Conservation (phyloP, 352 stramenopile genomes). For the Phytophthora sojae region DNA sequence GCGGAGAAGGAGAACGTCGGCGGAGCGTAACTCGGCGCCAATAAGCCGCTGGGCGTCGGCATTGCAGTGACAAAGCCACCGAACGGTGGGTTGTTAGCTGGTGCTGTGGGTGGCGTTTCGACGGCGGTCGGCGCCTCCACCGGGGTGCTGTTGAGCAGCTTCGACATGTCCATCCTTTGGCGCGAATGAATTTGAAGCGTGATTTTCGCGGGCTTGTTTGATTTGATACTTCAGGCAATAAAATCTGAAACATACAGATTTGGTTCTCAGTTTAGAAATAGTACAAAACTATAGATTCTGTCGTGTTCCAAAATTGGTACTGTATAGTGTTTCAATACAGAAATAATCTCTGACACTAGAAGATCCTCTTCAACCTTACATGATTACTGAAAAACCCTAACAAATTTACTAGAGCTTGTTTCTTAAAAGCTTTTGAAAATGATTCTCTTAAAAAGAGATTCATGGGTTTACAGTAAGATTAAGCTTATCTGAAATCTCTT, state of each 20-base stretch:
- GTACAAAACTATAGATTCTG: no score
- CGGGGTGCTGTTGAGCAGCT: conserved; percentile 4
- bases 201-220: neutral
- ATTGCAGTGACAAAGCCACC: neutral
- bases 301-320: no score
- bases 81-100: neutral
- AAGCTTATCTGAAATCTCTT: no score
- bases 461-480: no score
- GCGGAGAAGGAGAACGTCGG: neutral
- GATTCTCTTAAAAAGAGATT: no score
- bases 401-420: no score
- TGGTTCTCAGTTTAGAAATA: neutral
- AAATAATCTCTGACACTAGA: no score
- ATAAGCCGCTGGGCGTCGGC: neutral
- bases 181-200: neutral
- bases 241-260: neutral
- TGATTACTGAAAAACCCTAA: no score
- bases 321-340: no score
- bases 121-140: neutral
- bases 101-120: neutral
- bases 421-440: no score
- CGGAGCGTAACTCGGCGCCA: neutral
- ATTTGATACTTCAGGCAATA: neutral
- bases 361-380: no score
- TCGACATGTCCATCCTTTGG: conserved; percentile 14